Percentiles rank a stretch among this genome's conserved stretches.
Evolutionary conservation across 306 rosid species (phyloP).

Genomic region (Acmispon strigosus): DNA sequence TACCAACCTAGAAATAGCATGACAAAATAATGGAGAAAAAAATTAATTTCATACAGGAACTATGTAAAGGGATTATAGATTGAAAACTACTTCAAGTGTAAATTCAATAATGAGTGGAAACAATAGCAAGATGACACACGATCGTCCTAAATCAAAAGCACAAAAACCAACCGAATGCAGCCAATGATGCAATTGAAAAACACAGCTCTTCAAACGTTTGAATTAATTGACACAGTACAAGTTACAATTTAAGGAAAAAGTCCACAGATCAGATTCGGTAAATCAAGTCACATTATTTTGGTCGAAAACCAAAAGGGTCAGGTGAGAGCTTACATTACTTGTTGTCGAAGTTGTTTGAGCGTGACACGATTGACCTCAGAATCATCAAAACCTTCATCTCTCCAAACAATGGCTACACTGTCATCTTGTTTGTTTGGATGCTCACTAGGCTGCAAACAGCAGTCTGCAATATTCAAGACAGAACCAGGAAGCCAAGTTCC

Average conservation of each 20-base stretch:
- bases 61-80: not conserved
- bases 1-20: constrained; percentile 56
- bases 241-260: not conserved
- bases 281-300: no score
- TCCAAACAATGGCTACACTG: constrained; percentile 69
- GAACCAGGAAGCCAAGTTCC: constrained; percentile 76
- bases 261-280: not conserved
- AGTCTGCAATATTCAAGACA: constrained; percentile 67
- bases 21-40: not conserved
- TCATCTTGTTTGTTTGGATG: constrained; percentile 50
- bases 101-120: not conserved
- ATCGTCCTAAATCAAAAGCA: not conserved
- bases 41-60: not conserved
- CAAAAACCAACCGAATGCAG: not conserved
- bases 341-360: constrained; percentile 60
- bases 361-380: constrained; percentile 46
- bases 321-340: constrained; percentile 58
- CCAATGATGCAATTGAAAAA: not conserved
- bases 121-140: not conserved
- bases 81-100: not conserved
- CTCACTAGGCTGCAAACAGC: constrained; percentile 53
- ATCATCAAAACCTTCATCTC: constrained; percentile 64
- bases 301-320: not conserved
- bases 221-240: not conserved
- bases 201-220: not conserved